A percentile compares a stretch with the other conserved stretches of the same genome.
phyloP scores from a whole-genome alignment of 2,329 filamentous ascomycete species.

The Didymella segeticola region DNA sequence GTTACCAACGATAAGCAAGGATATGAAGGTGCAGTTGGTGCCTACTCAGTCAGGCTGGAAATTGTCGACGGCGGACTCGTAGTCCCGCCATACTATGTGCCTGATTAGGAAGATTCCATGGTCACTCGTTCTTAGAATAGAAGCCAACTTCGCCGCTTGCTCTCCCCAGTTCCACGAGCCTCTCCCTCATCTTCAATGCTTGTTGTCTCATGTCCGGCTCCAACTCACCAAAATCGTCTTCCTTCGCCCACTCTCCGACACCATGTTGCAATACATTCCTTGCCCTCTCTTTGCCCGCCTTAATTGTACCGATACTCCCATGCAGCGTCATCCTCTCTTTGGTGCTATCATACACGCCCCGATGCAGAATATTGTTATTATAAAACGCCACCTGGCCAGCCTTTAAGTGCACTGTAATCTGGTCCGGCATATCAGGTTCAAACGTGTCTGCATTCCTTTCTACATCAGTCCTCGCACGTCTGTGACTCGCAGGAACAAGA shows the following conservation, averaged over 20 bases:
- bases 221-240: conserved; percentile 66
- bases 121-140: conserved; percentile 45
- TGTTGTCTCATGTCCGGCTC: conserved; percentile 63
- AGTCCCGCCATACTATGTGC: background rate
- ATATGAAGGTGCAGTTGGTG: background rate
- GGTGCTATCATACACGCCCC: conserved; percentile 67
- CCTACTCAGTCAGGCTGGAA: background rate
- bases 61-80: background rate
- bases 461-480: conserved; percentile 69
- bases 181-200: conserved; percentile 69
- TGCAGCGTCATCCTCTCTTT: conserved; percentile 74
- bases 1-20: background rate
- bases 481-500: conserved; percentile 79
- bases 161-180: conserved; percentile 67
- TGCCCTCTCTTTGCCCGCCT: conserved; percentile 63
- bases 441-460: conserved; percentile 74
- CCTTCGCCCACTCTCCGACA: conserved; percentile 69
- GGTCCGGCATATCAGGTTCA: conserved; percentile 65
- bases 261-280: conserved; percentile 79
- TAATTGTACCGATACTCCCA: conserved; percentile 70
- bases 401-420: conserved; percentile 69
- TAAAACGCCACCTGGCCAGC: conserved; percentile 87
- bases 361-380: conserved; percentile 85
- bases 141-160: conserved; percentile 68
- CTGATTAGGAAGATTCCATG: background rate